phyloP scores from a whole-genome alignment of 169 alveolate species.

The Eimeria tenella region DNA sequence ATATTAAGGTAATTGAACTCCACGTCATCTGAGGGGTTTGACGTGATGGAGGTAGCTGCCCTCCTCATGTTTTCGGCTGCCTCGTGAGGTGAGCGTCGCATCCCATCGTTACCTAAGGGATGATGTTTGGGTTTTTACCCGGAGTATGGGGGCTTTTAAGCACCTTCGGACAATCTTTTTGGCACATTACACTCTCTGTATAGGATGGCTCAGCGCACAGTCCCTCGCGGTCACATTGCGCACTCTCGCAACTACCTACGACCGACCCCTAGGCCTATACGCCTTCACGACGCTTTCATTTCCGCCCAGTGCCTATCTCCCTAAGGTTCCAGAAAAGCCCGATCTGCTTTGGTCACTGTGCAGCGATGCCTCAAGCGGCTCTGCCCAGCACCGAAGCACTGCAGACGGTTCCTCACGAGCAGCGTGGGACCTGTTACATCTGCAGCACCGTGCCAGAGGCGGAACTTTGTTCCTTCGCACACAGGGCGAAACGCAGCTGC shows the following conservation, averaged over 20 bases:
- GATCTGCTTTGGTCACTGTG: no score
- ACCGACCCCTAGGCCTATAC: background rate
- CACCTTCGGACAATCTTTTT: slow-evolving; percentile 5
- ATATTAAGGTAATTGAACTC: no score
- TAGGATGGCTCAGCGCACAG: background rate
- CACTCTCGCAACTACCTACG: background rate
- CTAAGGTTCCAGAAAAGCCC: no score
- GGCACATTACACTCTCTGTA: background rate
- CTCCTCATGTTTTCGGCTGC: no score
- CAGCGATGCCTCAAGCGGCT: no score
- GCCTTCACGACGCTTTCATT: background rate
- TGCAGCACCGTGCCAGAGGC: background rate
- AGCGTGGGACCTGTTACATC: no score
- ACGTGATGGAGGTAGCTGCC: no score
- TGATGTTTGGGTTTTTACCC: background rate
- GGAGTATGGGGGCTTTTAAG: slow-evolving; percentile 44
- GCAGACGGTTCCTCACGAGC: no score
- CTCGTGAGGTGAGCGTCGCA: no score
- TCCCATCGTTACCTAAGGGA: background rate
- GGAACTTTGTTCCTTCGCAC: background rate
- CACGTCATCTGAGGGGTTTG: no score
- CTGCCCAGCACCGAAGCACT: no score
- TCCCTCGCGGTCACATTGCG: slow-evolving; percentile 32
- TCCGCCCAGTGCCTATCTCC: background rate
- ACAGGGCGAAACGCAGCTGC: background rate